phyloP scores from a whole-genome alignment of 2,329 filamentous ascomycete genomes.

The Sporothrix luriei region DNA sequence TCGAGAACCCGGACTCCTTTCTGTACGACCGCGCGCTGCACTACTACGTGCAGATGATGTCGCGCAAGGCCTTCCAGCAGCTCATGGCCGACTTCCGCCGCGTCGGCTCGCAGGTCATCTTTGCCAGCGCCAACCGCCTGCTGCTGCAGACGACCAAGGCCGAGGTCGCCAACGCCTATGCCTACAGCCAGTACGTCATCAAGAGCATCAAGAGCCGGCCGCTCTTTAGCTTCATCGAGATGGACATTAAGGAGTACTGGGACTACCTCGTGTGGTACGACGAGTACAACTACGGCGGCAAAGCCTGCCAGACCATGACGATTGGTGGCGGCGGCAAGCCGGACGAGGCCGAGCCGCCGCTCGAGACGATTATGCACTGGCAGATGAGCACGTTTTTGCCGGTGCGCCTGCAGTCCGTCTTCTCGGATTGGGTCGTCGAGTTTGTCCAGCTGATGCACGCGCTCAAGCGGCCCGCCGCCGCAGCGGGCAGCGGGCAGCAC shows the following conservation, averaged over 20 bases:
- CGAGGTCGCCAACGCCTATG: conserved; percentile 94
- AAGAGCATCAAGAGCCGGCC: conserved; percentile 96
- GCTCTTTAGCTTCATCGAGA: conserved; percentile 93
- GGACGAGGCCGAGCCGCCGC: conserved; percentile 28
- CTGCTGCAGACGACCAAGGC: conserved; percentile 94
- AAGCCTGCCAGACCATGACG: conserved; percentile 82
- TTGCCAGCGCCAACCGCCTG: conserved; percentile 84
- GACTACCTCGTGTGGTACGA: conserved; percentile 99
- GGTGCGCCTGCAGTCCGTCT: conserved; percentile 73
- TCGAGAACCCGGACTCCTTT: conserved; percentile 88
- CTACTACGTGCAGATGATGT: conserved; percentile 99
- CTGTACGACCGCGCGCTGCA: conserved; percentile 93
- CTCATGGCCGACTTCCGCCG: conserved; percentile 95
- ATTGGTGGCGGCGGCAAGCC: conserved; percentile 69
- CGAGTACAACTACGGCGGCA: conserved; percentile 97
- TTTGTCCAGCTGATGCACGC: conserved; percentile 94
- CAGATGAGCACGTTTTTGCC: conserved; percentile 92
- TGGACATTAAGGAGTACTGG: conserved; percentile 99
- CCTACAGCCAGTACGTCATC: conserved; percentile 95
- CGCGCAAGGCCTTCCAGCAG: conserved; percentile 93
- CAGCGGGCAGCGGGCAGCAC: conserved; percentile 50
- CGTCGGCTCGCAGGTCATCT: conserved; percentile 94
- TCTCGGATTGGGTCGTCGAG: conserved; percentile 90
- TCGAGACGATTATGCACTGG: conserved; percentile 95
- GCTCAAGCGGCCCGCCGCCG: conserved; percentile 69